These are phyloP conservation scores for Hortiboletus flavorubellus DNA, from an alignment of 768 basidiomycete species.

Conservation along the genomic window DNA sequence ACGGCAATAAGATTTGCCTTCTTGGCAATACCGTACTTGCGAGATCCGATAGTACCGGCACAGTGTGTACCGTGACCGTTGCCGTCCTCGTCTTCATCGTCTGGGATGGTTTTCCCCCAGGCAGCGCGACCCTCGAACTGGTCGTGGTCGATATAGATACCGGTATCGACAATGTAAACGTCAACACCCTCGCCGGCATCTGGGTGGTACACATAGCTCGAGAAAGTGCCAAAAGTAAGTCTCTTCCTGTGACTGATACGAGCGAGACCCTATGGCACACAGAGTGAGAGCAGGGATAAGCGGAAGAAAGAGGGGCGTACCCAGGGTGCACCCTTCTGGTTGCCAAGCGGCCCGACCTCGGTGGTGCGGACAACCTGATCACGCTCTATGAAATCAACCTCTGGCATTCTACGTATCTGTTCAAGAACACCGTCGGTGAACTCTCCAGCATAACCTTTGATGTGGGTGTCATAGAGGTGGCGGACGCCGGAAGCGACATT, in stretches of 20 bases:
- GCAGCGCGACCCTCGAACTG: conserved; percentile 87
- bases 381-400: conserved; percentile 88
- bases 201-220: conserved; percentile 67
- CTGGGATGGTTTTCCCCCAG: conserved; percentile 95
- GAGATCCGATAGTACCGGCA: conserved; percentile 93
- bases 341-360: conserved; percentile 13
- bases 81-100: conserved; percentile 84
- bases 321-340: conserved; percentile 81
- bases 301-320: conserved; percentile 39
- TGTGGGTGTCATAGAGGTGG: conserved; percentile 74
- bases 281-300: conserved; percentile 12
- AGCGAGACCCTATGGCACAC: conserved; percentile 73
- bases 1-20: conserved; percentile 84
- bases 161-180: conserved; percentile 85
- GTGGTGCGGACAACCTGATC: conserved; percentile 89
- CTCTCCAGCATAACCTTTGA: conserved; percentile 77
- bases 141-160: conserved; percentile 80
- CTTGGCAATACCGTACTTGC: conserved; percentile 95
- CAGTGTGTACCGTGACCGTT: conserved; percentile 97
- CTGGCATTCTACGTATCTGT: conserved; percentile 76
- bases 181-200: conserved; percentile 91
- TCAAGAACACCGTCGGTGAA: conserved; percentile 72
- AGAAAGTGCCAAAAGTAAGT: conserved; percentile 80
- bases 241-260: conserved; percentile 84
- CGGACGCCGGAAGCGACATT: conserved; percentile 48